Evolutionary conservation across 1,139 yeast species (phyloP).

Genomic region (Yamadazyma jaroonii): DNA sequence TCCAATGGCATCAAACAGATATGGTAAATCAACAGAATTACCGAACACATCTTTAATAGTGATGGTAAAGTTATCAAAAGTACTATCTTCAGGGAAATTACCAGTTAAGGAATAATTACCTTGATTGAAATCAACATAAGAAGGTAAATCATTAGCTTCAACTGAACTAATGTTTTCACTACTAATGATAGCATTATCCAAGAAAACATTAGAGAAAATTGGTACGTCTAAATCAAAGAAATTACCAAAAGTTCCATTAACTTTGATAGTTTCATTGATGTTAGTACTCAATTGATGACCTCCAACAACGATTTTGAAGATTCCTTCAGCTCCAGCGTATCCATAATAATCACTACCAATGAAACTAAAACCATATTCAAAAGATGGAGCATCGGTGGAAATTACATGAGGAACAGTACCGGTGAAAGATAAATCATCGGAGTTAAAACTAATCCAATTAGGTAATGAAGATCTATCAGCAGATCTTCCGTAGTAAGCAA

Average conservation of each 20-base stretch:
- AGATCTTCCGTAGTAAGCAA: constrained; percentile 82
- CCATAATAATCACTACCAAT: constrained; percentile 81
- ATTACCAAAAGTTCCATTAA: constrained; percentile 68
- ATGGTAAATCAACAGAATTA: constrained; percentile 60
- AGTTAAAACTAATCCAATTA: constrained; percentile 76
- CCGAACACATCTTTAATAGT: constrained; percentile 60
- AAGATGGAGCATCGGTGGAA: constrained; percentile 84
- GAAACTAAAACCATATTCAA: constrained; percentile 65
- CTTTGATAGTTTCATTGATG: constrained; percentile 45
- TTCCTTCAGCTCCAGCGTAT: constrained; percentile 67
- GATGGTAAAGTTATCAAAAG: constrained; percentile 50
- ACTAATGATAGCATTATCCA: constrained; percentile 55
- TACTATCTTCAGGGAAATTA: constrained; percentile 48
- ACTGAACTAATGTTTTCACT: constrained; percentile 55
- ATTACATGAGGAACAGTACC: constrained; percentile 90
- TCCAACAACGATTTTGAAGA: constrained; percentile 76
- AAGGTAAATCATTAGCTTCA: constrained; percentile 47
- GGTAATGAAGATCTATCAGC: constrained; percentile 85
- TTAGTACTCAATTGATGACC: constrained; percentile 80
- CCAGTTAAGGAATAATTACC: constrained; percentile 52
- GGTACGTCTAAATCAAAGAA: constrained; percentile 61
- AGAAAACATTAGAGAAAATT: constrained; percentile 46
- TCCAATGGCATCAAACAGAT: constrained; percentile 46
- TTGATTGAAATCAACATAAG: constrained; percentile 54
- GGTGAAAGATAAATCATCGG: constrained; percentile 60